phyloP scores from a whole-genome alignment of 202 grass and related monocot genomes.

The Schoenoplectus triqueter region DNA sequence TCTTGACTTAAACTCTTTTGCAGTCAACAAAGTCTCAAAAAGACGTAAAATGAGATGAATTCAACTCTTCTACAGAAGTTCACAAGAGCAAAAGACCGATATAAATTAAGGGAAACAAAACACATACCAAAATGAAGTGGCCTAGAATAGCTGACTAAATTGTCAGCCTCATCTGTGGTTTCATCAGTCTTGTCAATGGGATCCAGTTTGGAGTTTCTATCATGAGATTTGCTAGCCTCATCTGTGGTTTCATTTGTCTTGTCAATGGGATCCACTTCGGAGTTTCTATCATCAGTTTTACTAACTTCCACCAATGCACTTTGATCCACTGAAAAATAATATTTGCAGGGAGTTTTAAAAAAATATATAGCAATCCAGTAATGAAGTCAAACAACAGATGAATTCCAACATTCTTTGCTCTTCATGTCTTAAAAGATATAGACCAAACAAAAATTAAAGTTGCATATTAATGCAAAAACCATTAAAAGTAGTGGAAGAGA shows the following conservation, averaged over 20 bases:
- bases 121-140: conserved; percentile 31
- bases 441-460: not conserved
- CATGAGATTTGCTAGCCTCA: conserved; percentile 14
- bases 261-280: not conserved
- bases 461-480: not conserved
- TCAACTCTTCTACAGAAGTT: conserved; percentile 19
- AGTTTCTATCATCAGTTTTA: not conserved
- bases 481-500: not conserved
- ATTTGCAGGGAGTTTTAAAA: not conserved
- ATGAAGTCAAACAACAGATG: conserved; percentile 6
- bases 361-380: not conserved
- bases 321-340: not conserved
- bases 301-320: not conserved
- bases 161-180: not conserved
- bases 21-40: not conserved
- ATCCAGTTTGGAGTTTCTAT: not conserved
- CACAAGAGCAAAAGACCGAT: not conserved
- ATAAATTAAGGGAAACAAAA: conserved; percentile 9
- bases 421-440: not conserved
- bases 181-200: not conserved
- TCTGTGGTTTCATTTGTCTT: not conserved
- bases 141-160: conserved; percentile 13
- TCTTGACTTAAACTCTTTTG: not conserved
- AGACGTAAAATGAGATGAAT: not conserved
- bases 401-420: not conserved